Evolutionary conservation across 495 filamentous ascomycete species (phyloP), one percentile per base, ranked within the genome.

Genomic region (Parathielavia hyrcaniae): DNA sequence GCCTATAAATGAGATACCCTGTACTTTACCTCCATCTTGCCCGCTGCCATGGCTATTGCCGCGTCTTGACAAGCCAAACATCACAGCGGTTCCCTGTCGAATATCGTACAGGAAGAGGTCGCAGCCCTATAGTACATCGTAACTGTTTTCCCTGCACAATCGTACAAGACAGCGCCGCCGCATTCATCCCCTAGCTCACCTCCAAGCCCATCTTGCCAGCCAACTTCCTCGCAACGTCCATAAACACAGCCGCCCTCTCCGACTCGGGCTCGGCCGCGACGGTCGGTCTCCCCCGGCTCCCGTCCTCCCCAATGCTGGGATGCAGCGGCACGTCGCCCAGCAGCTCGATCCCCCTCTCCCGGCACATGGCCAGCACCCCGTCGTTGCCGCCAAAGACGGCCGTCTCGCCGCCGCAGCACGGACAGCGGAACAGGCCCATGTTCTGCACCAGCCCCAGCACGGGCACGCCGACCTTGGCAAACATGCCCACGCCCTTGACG

Each of bases 361-460:
- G 32, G 45, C 76, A 77, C 35, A 77, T 63, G 23, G 57, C 57
- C 23, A 74, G 72, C 23, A 79, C 77, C 4, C 73, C 75, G 43
- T 81, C 79, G 12, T 63, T 67, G 0, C 68, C 73, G 7, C 87
- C 87, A 69, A 97, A 97, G 20, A 98, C 87, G 40, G 81, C 79
- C n/a, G 89, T 91, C 41, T 81, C 75, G 5, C 80, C 77, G 6
- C 78, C 75, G 60, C 93, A 98, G 50, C 84, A 75, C 0, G 91
- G 90, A 63, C 93, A 97, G 1, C 72, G 77, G 63, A 96, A 97
- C 23, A 86, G 78, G 4, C 84, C 86, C 93, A 99, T 99, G 63
- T 99, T 99, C 66, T 92, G 86, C 49, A 97, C 86, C 79, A 97
- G 86, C n/a, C 93, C 93, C 23, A 97, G 73, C 16, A 88, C 75